Evolutionary conservation across 2,329 filamentous ascomycete species (phyloP).

Genomic region (Alternaria triticimaculans): DNA sequence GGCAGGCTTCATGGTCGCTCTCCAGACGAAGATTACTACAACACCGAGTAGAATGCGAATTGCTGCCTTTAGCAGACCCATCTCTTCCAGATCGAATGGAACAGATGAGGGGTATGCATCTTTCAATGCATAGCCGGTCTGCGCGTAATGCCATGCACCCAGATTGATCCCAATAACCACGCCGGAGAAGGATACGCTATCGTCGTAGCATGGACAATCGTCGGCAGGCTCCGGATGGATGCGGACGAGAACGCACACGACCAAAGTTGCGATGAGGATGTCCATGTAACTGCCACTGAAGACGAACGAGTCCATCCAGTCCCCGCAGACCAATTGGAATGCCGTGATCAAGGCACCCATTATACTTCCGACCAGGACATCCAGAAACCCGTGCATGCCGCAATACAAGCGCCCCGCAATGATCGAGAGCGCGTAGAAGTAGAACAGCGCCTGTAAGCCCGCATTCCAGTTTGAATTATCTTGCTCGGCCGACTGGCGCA

Average conservation of each 20-base stretch:
- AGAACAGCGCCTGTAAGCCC: slow-evolving; percentile 71
- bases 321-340: slow-evolving; percentile 62
- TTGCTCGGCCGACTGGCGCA: slow-evolving; percentile 70
- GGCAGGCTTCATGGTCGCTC: slow-evolving; percentile 85
- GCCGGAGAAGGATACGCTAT: slow-evolving; percentile 90
- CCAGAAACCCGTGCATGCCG: slow-evolving; percentile 97
- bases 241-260: slow-evolving; percentile 78
- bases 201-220: slow-evolving; percentile 96
- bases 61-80: slow-evolving; percentile 70
- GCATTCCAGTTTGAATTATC: slow-evolving; percentile 66
- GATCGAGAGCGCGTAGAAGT: slow-evolving; percentile 88
- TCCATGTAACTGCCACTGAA: slow-evolving; percentile 61
- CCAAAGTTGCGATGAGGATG: slow-evolving; percentile 67
- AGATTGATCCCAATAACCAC: slow-evolving; percentile 85
- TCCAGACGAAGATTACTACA: slow-evolving; percentile 84
- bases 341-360: slow-evolving; percentile 72
- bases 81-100: slow-evolving; percentile 68
- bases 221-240: slow-evolving; percentile 96
- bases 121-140: slow-evolving; percentile 61
- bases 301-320: slow-evolving; percentile 73
- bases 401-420: slow-evolving; percentile 92
- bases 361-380: slow-evolving; percentile 80
- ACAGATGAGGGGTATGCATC: slow-evolving; percentile 64
- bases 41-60: slow-evolving; percentile 80
- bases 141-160: slow-evolving; percentile 82